Evolutionary conservation across 2,329 filamentous ascomycete genomes (phyloP).

Genomic region (Sporothrix inflata): DNA sequence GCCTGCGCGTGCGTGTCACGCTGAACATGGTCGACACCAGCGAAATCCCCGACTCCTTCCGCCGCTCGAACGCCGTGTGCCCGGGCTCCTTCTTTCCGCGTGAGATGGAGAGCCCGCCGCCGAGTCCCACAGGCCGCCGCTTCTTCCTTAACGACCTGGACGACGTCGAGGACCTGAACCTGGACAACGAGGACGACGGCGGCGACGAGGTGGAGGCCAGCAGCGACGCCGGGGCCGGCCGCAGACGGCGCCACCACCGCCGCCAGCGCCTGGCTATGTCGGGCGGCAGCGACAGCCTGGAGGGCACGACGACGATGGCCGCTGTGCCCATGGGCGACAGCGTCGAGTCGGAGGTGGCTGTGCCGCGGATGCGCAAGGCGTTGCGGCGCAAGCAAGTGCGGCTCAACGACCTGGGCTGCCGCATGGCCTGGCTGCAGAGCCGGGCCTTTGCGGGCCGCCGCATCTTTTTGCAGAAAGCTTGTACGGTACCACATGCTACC

Average conservation of each 20-base stretch:
- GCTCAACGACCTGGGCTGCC: slow-evolving; percentile 88
- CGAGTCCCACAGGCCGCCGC: slow-evolving; percentile 71
- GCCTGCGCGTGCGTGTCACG: slow-evolving; percentile 85
- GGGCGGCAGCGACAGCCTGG: slow-evolving; percentile 32
- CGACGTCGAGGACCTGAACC: slow-evolving; percentile 54
- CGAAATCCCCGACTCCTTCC: slow-evolving; percentile 94
- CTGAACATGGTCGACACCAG: slow-evolving; percentile 93
- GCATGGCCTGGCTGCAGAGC: slow-evolving; percentile 96
- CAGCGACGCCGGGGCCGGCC: slow-evolving; percentile 42
- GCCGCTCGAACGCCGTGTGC: slow-evolving; percentile 85
- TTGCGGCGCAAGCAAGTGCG: slow-evolving; percentile 82
- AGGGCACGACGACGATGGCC: slow-evolving; percentile 50
- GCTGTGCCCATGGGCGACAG: slow-evolving; percentile 66
- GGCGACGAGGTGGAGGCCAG: slow-evolving; percentile 57
- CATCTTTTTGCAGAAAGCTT: slow-evolving; percentile 85
- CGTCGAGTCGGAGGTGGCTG: slow-evolving; percentile 69
- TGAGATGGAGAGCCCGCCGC: slow-evolving; percentile 86
- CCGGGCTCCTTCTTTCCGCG: slow-evolving; percentile 90
- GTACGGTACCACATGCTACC: slow-evolving; percentile 61
- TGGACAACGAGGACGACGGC: slow-evolving; percentile 65
- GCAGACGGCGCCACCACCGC: slow-evolving; percentile 40
- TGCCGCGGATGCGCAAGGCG: slow-evolving; percentile 72
- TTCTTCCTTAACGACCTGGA: slow-evolving; percentile 75
- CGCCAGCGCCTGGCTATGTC: slow-evolving; percentile 25
- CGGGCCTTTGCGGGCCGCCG: slow-evolving; percentile 85